Percentiles rank a stretch among this genome's conserved stretches.
Evolutionary conservation across 2,329 filamentous ascomycete species (phyloP).

Genomic region (Scolecobasidium constrictum): DNA sequence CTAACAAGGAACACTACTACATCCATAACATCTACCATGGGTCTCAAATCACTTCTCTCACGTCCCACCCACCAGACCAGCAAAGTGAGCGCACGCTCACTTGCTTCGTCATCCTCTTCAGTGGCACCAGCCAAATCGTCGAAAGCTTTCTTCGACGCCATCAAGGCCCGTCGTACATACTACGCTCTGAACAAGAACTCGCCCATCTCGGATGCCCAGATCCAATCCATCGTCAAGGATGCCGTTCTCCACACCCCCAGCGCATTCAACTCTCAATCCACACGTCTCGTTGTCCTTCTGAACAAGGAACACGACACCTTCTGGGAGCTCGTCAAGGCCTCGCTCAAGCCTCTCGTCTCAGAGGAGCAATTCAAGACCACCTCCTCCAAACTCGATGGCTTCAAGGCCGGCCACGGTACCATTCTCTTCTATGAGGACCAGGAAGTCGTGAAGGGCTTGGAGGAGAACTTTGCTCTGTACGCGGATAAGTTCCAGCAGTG

Average conservation of each 20-base stretch:
- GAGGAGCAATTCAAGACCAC: slow-evolving; percentile 50
- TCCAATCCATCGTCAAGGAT: slow-evolving; percentile 50
- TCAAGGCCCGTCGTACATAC: slow-evolving; percentile 57
- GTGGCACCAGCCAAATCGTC: neutral
- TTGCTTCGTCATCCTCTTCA: neutral
- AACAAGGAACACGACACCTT: slow-evolving; percentile 77
- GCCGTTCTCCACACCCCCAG: slow-evolving; percentile 61
- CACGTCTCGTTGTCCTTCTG: slow-evolving; percentile 67
- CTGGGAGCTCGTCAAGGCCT: slow-evolving; percentile 62
- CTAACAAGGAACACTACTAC: neutral
- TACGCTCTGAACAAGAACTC: slow-evolving; percentile 58
- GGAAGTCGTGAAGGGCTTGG: slow-evolving; percentile 51
- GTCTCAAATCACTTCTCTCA: neutral
- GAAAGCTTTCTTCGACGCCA: slow-evolving; percentile 47
- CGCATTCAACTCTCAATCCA: slow-evolving; percentile 82
- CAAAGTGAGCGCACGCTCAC: neutral
- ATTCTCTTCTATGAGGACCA: slow-evolving; percentile 82
- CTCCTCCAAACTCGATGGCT: slow-evolving; percentile 40
- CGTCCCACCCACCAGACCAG: neutral
- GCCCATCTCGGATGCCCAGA: slow-evolving; percentile 43
- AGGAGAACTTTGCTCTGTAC: slow-evolving; percentile 61
- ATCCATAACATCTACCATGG: neutral
- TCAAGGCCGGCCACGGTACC: slow-evolving; percentile 65
- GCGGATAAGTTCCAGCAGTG: slow-evolving; percentile 70
- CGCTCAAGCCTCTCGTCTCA: slow-evolving; percentile 58